Base-by-base conservation (phyloP, 208 protist species). In the Acanthamoeba culbertsoni region DNA sequence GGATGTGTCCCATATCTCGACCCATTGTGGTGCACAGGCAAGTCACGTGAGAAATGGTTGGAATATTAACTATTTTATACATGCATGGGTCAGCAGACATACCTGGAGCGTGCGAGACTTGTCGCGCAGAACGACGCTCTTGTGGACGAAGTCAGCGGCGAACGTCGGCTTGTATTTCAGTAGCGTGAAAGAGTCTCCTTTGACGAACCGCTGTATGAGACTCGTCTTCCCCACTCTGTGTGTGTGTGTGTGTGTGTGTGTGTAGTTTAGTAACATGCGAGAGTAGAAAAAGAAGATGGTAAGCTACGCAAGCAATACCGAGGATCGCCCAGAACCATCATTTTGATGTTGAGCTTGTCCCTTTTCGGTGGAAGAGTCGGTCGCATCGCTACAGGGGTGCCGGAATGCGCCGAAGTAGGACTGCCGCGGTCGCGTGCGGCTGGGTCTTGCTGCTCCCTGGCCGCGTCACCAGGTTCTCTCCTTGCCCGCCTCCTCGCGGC, bases 101-200 rank as follows among this genome's bases (percentile, higher is more conserved):
- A 75, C 65, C 65, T 75, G 68, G 20, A 79, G 68, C 37, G 68
- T 79, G 37, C 68, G 68, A 5, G 68, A 26, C 40, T 79, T 79
- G 68, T 48, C 68, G 37, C 3, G 68, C 14, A 79, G 37, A 26
- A 31, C n/a, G 5, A 79, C 42, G 68, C 48, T 79, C 68, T 79
- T 79, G 68, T 79, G 68, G 16, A 79, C 68, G 26, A 79, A 79
- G 68, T 79, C 68, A 28, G 68, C 68, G 42, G 68, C 68, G 42
- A 51, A 79, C 37, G 68, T 79, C 26, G 68, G 68, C 68, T 79
- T 79, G 37, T 79, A 79, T 20, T 79, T 79, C 37, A 40, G 68
- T 20, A 79, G 16, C 20, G 26, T 20, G 42, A 48, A 79, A 0
- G 68, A 33, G 26, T 10, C 33, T 20, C 68, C 68, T n/a, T n/a